phyloP scores from a whole-genome alignment of 352 stramenopile species.

The Phytophthora sp. region DNA sequence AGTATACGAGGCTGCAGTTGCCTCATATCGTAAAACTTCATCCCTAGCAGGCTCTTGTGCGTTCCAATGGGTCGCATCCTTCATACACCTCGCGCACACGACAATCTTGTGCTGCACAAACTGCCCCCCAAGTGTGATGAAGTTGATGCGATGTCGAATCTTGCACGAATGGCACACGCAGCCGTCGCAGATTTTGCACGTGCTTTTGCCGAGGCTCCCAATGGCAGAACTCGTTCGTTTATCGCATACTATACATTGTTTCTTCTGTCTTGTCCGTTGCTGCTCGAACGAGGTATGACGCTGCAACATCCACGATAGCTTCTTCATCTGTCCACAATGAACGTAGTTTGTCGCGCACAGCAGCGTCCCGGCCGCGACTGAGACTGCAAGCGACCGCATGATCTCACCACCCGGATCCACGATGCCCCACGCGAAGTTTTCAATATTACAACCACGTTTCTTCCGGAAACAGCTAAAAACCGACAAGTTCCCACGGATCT shows the following conservation, averaged over 20 bases:
- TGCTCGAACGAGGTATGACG: conserved; percentile 4
- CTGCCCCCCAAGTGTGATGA: conserved; percentile 36
- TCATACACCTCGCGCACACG: conserved; percentile 48
- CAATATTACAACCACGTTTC: conserved; percentile 38
- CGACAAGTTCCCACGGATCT: conserved; percentile 46
- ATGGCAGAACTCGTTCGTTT: conserved; percentile 36
- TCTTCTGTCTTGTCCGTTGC: background rate
- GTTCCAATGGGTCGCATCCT: conserved; percentile 37
- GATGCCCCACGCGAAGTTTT: conserved; percentile 41
- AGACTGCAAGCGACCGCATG: conserved; percentile 33
- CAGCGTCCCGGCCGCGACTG: conserved; percentile 33
- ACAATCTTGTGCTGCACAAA: conserved; percentile 43
- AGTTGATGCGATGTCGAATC: conserved; percentile 45
- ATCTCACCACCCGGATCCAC: conserved; percentile 39
- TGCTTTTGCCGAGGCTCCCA: conserved; percentile 31
- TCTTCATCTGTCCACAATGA: conserved; percentile 62
- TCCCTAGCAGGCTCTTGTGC: conserved; percentile 33
- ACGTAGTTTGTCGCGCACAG: conserved; percentile 42
- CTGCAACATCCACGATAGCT: conserved; percentile 51
- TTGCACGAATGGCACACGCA: conserved; percentile 47
- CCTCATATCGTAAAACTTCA: conserved; percentile 26
- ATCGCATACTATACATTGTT: conserved; percentile 34
- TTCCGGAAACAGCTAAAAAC: conserved; percentile 52
- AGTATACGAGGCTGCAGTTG: conserved; percentile 12
- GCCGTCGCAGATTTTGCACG: conserved; percentile 39